These are phyloP conservation scores for Setaria viridis DNA, from an alignment of 202 grass and related monocot genomes.

Conservation along the genomic window DNA sequence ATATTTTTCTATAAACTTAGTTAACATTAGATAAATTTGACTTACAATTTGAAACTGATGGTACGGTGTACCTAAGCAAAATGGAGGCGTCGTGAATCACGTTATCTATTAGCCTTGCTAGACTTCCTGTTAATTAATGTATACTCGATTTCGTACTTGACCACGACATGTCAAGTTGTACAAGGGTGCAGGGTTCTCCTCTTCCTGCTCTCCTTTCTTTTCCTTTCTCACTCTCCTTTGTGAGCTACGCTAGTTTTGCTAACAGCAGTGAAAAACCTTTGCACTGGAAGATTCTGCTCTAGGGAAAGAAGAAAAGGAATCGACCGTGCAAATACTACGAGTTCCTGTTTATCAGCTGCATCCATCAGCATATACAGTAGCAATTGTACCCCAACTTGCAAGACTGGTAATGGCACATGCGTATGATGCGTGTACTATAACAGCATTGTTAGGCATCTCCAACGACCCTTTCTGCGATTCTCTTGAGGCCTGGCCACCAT, in stretches of 20 bases:
- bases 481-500: background rate
- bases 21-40: too few relatives aligned
- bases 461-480: background rate
- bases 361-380: background rate
- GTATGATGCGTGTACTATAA: background rate
- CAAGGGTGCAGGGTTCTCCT: background rate
- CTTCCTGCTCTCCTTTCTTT: background rate
- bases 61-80: background rate
- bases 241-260: background rate
- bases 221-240: background rate
- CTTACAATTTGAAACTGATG: too few relatives aligned
- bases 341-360: background rate
- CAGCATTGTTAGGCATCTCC: background rate
- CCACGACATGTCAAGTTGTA: background rate
- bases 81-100: background rate
- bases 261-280: background rate
- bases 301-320: background rate
- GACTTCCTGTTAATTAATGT: background rate
- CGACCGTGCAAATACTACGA: background rate
- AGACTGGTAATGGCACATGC: background rate
- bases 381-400: background rate
- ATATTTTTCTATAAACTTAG: too few relatives aligned
- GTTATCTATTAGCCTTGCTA: background rate
- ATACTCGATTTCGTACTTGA: background rate
- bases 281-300: background rate